These are phyloP conservation scores for Suhomyces kilbournensis DNA, from an alignment of 805 yeast species.

Conservation along the genomic window DNA sequence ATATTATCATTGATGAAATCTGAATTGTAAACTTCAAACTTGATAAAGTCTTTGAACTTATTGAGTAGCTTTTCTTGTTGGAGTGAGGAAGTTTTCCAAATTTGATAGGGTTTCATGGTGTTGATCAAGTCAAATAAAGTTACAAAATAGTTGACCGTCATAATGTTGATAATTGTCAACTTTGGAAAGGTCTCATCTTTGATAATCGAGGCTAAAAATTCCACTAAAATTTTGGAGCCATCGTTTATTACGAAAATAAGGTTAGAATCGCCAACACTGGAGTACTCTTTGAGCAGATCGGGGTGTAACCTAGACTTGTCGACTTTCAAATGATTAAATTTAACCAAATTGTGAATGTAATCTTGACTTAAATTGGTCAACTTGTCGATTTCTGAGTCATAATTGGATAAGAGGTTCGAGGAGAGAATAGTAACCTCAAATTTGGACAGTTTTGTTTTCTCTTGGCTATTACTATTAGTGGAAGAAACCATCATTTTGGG, in stretches of 20 bases:
- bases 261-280: constrained; percentile 20
- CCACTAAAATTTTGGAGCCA: constrained; percentile 31
- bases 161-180: constrained; percentile 35
- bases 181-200: constrained; percentile 15
- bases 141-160: constrained; percentile 38
- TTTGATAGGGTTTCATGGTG: constrained; percentile 32
- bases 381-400: constrained; percentile 18
- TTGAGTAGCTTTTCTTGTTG: constrained; percentile 20
- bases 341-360: constrained; percentile 10
- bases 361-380: constrained; percentile 15
- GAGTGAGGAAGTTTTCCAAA: constrained; percentile 38
- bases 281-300: not conserved
- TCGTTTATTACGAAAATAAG: constrained; percentile 37
- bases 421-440: constrained; percentile 24
- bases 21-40: constrained; percentile 4
- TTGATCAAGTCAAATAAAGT: constrained; percentile 38
- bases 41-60: constrained; percentile 27
- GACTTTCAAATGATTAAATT: constrained; percentile 16
- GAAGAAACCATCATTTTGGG: constrained; percentile 29
- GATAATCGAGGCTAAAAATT: constrained; percentile 17
- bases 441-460: not conserved
- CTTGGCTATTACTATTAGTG: not conserved
- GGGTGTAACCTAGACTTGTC: not conserved
- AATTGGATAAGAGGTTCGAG: constrained; percentile 13
- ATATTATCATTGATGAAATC: not conserved